Percentiles rank a stretch among this genome's conserved stretches.
These are phyloP conservation scores for Fomitiporia mediterranea DNA, from an alignment of 1,284 basidiomycete species.

Conservation along the genomic window DNA sequence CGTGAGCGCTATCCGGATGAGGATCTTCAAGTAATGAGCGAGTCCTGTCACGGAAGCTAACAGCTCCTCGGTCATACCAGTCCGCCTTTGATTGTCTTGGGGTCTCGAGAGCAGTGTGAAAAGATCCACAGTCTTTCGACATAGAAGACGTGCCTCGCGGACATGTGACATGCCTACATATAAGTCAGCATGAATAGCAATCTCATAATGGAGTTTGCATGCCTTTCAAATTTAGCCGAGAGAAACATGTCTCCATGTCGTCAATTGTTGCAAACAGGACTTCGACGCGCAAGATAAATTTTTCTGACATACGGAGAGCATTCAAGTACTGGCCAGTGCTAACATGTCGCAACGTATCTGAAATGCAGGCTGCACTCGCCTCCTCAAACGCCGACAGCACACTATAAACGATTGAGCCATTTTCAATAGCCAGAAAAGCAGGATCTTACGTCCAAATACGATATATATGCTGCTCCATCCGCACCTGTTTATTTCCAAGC, in stretches of 20 bases:
- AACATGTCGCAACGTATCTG: conserved; percentile 97
- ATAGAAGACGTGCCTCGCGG: conserved; percentile 96
- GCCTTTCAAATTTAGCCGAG: conserved; percentile 81
- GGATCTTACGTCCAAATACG: conserved; percentile 88
- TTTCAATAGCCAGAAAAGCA: neutral
- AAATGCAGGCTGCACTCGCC: conserved; percentile 98
- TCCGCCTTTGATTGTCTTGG: conserved; percentile 83
- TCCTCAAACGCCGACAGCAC: conserved; percentile 98
- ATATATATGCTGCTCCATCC: conserved; percentile 98
- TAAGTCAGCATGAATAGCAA: neutral
- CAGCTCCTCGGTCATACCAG: conserved; percentile 96
- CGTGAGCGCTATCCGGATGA: conserved; percentile 96
- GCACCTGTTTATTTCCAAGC: conserved; percentile 88
- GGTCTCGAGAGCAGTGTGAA: conserved; percentile 97
- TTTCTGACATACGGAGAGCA: conserved; percentile 96
- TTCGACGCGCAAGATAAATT: conserved; percentile 98
- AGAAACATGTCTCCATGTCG: conserved; percentile 89
- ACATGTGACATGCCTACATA: conserved; percentile 91
- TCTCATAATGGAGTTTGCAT: conserved; percentile 25
- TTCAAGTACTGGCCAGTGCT: conserved; percentile 95
- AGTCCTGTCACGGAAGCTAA: conserved; percentile 97
- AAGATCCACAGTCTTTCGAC: conserved; percentile 97
- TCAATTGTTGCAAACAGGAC: conserved; percentile 97
- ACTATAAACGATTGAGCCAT: conserved; percentile 33
- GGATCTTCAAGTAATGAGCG: conserved; percentile 98